Evolutionary conservation across 2,329 filamentous ascomycete genomes (phyloP).

Genomic region (Apiospora malaysiana): DNA sequence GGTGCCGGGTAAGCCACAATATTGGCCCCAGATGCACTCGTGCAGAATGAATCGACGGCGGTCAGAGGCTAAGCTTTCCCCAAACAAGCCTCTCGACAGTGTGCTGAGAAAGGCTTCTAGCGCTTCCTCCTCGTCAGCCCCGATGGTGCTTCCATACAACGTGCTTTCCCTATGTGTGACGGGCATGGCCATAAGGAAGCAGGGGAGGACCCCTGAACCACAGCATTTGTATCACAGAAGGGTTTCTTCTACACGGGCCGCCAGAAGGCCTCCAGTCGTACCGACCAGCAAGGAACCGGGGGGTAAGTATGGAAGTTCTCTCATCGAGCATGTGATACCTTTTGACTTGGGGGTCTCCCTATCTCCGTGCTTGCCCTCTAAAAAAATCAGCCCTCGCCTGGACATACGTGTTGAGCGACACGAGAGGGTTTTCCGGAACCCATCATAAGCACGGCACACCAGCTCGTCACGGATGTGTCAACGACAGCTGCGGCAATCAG

Average conservation of each 20-base stretch:
- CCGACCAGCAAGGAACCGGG: not conserved
- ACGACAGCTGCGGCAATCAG: not conserved
- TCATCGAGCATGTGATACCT: not conserved
- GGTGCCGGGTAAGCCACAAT: constrained; percentile 12
- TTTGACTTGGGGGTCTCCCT: not conserved
- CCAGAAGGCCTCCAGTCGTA: constrained; percentile 11
- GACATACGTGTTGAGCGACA: not conserved
- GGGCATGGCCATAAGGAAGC: not conserved
- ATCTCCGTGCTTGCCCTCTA: not conserved
- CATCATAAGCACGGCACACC: not conserved
- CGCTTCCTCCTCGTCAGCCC: not conserved
- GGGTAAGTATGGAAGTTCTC: too few relatives aligned
- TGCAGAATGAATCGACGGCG: constrained; percentile 3
- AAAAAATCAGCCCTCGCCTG: not conserved
- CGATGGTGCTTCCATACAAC: not conserved
- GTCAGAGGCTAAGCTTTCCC: not conserved
- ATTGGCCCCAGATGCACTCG: not conserved
- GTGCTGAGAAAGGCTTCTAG: not conserved
- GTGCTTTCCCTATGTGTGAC: not conserved
- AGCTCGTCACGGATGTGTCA: not conserved
- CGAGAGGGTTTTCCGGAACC: not conserved
- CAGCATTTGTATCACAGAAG: not conserved
- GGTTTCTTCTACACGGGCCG: not conserved
- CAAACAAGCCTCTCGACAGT: not conserved
- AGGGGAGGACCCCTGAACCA: not conserved